A percentile compares a stretch with the other conserved stretches of the same genome.
Evolutionary conservation across 148 eudicot species (phyloP).

Genomic region (Vaccinium vitisidaea): DNA sequence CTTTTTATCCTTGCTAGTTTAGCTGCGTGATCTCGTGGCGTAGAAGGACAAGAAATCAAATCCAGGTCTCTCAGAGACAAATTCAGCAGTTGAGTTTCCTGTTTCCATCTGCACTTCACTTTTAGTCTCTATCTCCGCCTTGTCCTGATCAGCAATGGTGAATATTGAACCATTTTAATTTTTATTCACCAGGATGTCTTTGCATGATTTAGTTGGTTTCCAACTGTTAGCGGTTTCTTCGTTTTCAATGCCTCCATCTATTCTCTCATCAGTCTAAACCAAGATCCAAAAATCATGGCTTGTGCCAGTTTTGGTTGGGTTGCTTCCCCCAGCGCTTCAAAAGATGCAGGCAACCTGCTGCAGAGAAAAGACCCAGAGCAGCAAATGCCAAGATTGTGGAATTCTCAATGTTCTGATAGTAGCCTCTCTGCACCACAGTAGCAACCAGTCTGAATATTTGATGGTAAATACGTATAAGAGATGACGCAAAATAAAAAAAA

Average conservation of each 20-base stretch:
- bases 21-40: neutral
- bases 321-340: conserved; percentile 76
- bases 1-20: conserved; percentile 1
- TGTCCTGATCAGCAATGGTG: neutral
- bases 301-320: conserved; percentile 69
- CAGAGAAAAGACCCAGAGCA: conserved; percentile 65
- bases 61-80: conserved; percentile 1
- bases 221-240: neutral
- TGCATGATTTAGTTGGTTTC: neutral
- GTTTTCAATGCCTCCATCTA: neutral
- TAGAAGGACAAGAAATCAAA: neutral
- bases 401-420: conserved; percentile 52
- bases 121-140: neutral
- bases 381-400: conserved; percentile 67
- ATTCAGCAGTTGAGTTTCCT: neutral
- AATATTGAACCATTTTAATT: neutral
- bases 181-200: neutral
- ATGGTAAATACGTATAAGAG: neutral
- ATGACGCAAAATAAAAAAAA: neutral
- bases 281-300: conserved; percentile 30
- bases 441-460: conserved; percentile 7
- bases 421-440: conserved; percentile 62
- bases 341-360: conserved; percentile 71
- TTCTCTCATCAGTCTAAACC: neutral
- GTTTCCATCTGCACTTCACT: neutral